Evolutionary conservation across 2,329 filamentous ascomycete genomes (phyloP).

Genomic region (Endocalyx cinctus): DNA sequence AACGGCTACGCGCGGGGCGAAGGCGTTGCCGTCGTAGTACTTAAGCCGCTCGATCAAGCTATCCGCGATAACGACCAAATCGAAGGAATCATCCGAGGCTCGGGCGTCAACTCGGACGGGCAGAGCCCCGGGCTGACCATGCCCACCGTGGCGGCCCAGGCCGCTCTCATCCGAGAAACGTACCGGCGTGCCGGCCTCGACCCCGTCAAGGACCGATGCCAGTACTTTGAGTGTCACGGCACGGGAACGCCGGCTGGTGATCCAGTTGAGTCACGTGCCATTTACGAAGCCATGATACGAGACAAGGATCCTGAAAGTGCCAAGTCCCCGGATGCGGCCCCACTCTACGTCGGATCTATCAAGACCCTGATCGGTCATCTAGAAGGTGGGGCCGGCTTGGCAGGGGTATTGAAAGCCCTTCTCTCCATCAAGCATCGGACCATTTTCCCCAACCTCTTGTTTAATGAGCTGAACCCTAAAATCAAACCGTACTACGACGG

Average conservation of each 20-base stretch:
- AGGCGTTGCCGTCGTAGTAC: background rate
- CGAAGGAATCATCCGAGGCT: background rate
- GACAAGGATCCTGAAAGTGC: background rate
- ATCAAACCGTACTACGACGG: slow-evolving; percentile 16
- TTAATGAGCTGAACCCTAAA: slow-evolving; percentile 20
- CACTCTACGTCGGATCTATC: slow-evolving; percentile 12
- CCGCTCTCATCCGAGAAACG: background rate
- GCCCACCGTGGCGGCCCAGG: background rate
- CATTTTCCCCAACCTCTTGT: slow-evolving; percentile 24
- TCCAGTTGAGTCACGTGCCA: slow-evolving; percentile 15
- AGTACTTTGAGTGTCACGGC: slow-evolving; percentile 1
- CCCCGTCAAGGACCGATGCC: background rate
- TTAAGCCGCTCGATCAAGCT: background rate
- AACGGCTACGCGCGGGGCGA: slow-evolving; percentile 1
- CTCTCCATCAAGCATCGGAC: slow-evolving; percentile 7
- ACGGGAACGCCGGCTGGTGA: background rate
- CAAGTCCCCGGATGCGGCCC: too few species aligned
- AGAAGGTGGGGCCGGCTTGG: slow-evolving; percentile 17
- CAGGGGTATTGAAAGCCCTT: slow-evolving; percentile 15
- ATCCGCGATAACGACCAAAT: background rate
- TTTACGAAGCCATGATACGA: slow-evolving; percentile 5
- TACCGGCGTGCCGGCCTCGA: background rate
- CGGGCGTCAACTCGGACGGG: slow-evolving; percentile 1
- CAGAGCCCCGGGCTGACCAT: background rate
- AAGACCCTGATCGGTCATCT: slow-evolving; percentile 20